Evolutionary conservation across 345 rosid species (phyloP), one percentile per base, ranked within the genome.

Genomic region (Gossypium turneri): DNA sequence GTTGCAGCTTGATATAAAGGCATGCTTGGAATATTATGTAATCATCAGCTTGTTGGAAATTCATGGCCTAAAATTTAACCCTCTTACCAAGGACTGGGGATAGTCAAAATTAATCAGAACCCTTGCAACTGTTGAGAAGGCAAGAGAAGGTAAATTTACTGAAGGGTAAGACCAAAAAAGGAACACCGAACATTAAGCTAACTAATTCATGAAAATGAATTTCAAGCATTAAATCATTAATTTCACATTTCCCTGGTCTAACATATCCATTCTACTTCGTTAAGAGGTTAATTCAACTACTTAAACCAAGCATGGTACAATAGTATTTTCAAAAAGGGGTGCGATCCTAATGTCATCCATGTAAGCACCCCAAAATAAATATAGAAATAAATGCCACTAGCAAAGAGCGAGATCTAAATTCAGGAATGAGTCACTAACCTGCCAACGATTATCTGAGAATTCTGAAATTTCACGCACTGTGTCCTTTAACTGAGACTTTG

Each of bases 391-490:
- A 24, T 52, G 48, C 16, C 34, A 56, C 50, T 6, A 19, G 52
- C 75, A 58, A 17, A 24, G 19, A 63, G 5, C 20, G 12, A 45
- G 20, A 56, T 63, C 6, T n/a, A 2, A 43, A 27, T 53, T 52
- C 41, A 24, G 22, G 67, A 63, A n/a, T 13, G n/a, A 70, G 4
- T 48, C 65, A 80, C 92, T 63, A 84, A 95, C 98, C 99, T 93
- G 96, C 99, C 99, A 91, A 51, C 79, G 91, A 68, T 88, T 90
- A 73, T 91, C 94, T 57, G 82, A 88, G 60, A 85, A 95, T 52
- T 92, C 88, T 34, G 98, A 89, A 78, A 95, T 82, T 82, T 95
- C 98, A 22, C 92, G 94, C 52, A 95, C 97, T 88, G 85, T 90
- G 66, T 69, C 89, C 85, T 79, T 86, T 48, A 95, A 73, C 34